Conservation (phyloP, 805 yeast genomes). For the Sugiyamaella floridensis region DNA sequence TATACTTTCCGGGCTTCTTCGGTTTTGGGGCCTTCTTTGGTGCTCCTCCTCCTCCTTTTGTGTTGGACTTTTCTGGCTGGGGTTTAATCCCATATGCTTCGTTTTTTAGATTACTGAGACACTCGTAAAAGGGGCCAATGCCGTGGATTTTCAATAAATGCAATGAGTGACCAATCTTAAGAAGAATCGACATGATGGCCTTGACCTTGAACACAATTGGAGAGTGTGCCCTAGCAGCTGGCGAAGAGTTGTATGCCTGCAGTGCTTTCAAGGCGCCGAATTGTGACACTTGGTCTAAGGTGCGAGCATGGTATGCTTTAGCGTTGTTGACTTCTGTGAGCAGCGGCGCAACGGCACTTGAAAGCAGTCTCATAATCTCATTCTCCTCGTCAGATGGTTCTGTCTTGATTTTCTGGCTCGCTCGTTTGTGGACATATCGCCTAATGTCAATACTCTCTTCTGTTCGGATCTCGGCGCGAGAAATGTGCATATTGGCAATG, state of each 20-base stretch:
- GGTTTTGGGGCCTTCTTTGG: background rate
- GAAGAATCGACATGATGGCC: constrained; percentile 46
- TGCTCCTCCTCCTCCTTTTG: background rate
- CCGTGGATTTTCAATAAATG: constrained; percentile 70
- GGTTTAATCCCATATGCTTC: constrained; percentile 7
- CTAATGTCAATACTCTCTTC: constrained; percentile 74
- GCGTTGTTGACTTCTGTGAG: constrained; percentile 56
- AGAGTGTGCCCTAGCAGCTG: constrained; percentile 17
- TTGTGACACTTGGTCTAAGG: constrained; percentile 61
- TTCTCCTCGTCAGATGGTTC: constrained; percentile 48
- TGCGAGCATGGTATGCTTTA: constrained; percentile 55
- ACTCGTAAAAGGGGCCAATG: constrained; percentile 62
- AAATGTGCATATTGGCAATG: constrained; percentile 62
- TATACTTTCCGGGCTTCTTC: constrained; percentile 42
- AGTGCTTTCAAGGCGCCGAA: constrained; percentile 67
- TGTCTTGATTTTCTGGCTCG: constrained; percentile 53
- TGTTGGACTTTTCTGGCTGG: constrained; percentile 9
- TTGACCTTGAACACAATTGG: constrained; percentile 21
- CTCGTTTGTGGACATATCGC: constrained; percentile 68
- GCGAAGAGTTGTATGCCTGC: constrained; percentile 33
- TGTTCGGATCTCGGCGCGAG: constrained; percentile 77
- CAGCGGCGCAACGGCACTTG: constrained; percentile 62
- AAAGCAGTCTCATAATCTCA: constrained; percentile 47
- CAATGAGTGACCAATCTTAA: constrained; percentile 55
- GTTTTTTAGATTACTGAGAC: constrained; percentile 47